Percentiles rank a stretch among this genome's conserved stretches.
Evolutionary conservation across 2,329 filamentous ascomycete species (phyloP).

Genomic region (Simplicillium aogashimaense): DNA sequence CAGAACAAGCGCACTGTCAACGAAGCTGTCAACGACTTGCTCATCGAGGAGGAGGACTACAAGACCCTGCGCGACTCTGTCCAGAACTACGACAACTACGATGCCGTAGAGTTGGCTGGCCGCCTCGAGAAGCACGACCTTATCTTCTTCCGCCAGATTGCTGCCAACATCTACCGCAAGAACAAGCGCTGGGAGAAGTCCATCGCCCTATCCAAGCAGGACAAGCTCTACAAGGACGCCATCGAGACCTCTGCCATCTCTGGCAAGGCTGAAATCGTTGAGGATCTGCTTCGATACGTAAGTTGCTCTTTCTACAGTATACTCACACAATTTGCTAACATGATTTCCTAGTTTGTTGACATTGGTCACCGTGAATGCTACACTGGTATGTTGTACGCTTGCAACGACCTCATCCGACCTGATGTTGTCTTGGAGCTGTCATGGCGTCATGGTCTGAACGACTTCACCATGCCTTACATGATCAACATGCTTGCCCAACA

Average conservation of each 20-base stretch:
- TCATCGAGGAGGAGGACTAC: slow-evolving; percentile 99
- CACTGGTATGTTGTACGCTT: slow-evolving; percentile 98
- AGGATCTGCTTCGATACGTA: slow-evolving; percentile 91
- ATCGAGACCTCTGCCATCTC: slow-evolving; percentile 96
- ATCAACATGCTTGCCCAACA: slow-evolving; percentile 96
- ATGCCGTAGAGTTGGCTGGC: slow-evolving; percentile 82
- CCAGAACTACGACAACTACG: slow-evolving; percentile 98
- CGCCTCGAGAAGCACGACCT: slow-evolving; percentile 95
- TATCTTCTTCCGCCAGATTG: slow-evolving; percentile 98
- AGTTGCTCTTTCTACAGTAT: slow-evolving; percentile 69
- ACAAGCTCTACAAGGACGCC: slow-evolving; percentile 98
- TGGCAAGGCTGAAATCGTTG: slow-evolving; percentile 80
- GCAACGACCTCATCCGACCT: slow-evolving; percentile 91
- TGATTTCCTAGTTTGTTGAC: slow-evolving; percentile 99
- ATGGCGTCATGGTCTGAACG: slow-evolving; percentile 87
- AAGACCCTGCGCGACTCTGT: slow-evolving; percentile 97
- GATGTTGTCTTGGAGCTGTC: slow-evolving; percentile 92
- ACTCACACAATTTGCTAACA: slow-evolving; percentile 37
- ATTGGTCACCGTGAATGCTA: slow-evolving; percentile 99
- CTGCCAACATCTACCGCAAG: slow-evolving; percentile 97
- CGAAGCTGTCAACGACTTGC: slow-evolving; percentile 91
- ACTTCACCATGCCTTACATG: slow-evolving; percentile 99
- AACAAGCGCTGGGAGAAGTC: slow-evolving; percentile 99
- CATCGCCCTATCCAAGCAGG: slow-evolving; percentile 93
- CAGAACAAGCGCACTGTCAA: slow-evolving; percentile 99